These are phyloP conservation scores for Ophiosphaerella korrae DNA, from an alignment of 2,329 filamentous ascomycete species.

Conservation along the genomic window DNA sequence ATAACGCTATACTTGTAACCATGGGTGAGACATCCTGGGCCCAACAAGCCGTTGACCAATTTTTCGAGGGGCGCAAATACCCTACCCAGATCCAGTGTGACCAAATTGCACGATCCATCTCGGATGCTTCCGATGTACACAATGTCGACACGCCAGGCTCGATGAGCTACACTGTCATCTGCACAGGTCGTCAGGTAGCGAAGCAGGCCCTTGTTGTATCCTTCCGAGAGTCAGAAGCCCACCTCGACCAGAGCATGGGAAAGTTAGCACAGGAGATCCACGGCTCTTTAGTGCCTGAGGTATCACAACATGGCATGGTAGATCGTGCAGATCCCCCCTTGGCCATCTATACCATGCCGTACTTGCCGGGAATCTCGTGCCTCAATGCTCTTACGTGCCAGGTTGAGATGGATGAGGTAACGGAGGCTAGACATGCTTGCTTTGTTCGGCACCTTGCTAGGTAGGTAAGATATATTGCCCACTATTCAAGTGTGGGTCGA, in stretches of 20 bases:
- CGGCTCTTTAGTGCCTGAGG: conserved; percentile 6
- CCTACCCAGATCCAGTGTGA: conserved; percentile 7
- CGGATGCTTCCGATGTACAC: conserved; percentile 2
- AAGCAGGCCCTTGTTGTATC: conserved; percentile 7
- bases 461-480: too few species aligned
- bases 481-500: too few species aligned
- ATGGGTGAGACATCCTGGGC: conserved; percentile 4
- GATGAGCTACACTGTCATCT: conserved; percentile 9
- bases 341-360: conserved; percentile 8
- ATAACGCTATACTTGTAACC: conserved; percentile 2
- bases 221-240: conserved; percentile 4
- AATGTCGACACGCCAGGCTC: conserved; percentile 9
- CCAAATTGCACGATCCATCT: conserved; percentile 9
- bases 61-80: conserved; percentile 6
- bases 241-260: conserved; percentile 2
- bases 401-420: too few species aligned
- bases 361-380: neutral
- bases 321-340: conserved; percentile 2
- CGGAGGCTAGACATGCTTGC: too few species aligned
- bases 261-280: conserved; percentile 8
- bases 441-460: too few species aligned
- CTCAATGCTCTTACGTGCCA: too few species aligned
- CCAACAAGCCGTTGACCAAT: neutral
- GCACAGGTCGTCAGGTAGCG: conserved; percentile 7
- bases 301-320: conserved; percentile 7